Percentiles rank a stretch among this genome's conserved stretches.
These are phyloP conservation scores for Penicillium sp. DNA, from an alignment of 2,329 filamentous ascomycete genomes.

Conservation along the genomic window DNA sequence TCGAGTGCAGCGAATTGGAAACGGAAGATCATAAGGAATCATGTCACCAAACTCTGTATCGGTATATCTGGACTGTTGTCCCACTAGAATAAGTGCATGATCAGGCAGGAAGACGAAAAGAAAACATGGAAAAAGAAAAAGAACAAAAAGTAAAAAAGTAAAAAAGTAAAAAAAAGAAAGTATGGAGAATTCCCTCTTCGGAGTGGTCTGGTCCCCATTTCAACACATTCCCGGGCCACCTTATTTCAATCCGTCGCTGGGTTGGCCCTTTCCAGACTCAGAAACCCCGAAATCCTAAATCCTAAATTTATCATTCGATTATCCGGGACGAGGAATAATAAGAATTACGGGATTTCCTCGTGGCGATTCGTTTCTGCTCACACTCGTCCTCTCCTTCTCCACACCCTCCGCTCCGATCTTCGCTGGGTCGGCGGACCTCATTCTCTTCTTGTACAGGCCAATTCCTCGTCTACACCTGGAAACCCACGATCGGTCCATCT, in stretches of 20 bases:
- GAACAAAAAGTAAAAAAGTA: too few species aligned
- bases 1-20: too few species aligned
- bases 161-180: too few species aligned
- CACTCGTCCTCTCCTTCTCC: neutral
- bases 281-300: neutral
- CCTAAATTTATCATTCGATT: neutral
- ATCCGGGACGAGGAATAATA: neutral
- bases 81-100: too few species aligned
- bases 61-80: too few species aligned
- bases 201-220: neutral
- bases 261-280: neutral
- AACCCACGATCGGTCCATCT: too few species aligned
- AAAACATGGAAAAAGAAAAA: too few species aligned
- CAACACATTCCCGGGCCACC: neutral
- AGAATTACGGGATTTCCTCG: slow-evolving; percentile 3
- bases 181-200: too few species aligned
- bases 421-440: neutral
- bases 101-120: too few species aligned
- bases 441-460: neutral
- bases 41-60: too few species aligned
- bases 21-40: too few species aligned
- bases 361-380: slow-evolving; percentile 14
- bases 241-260: neutral
- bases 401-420: slow-evolving; percentile 1
- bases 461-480: neutral